Evolutionary conservation across 1,284 basidiomycete species (phyloP).

Genomic region (Meripilus lineatus): DNA sequence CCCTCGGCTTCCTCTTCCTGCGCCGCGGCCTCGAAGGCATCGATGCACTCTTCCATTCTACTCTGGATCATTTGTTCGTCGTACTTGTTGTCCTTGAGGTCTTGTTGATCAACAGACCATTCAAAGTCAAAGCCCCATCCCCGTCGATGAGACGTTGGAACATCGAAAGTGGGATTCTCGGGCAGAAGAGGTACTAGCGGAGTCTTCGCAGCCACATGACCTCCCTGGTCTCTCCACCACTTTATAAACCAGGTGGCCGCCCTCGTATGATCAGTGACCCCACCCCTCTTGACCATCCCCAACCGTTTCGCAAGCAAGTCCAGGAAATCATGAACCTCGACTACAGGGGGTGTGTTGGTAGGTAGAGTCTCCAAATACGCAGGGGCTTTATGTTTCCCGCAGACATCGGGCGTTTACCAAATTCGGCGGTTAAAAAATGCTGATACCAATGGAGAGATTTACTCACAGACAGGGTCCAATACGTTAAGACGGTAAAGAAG

Average conservation of each 20-base stretch:
- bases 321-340: conserved; percentile 62
- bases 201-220: conserved; percentile 35
- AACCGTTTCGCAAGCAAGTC: conserved; percentile 66
- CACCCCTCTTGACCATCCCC: conserved; percentile 79
- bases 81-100: conserved; percentile 28
- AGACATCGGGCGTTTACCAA: too few species aligned
- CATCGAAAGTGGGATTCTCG: background rate
- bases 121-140: conserved; percentile 85
- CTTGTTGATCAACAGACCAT: conserved; percentile 40
- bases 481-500: conserved; percentile 85
- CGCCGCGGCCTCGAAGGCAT: conserved; percentile 40
- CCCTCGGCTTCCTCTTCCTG: conserved; percentile 48
- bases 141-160: conserved; percentile 22
- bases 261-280: conserved; percentile 60
- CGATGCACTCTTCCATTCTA: conserved; percentile 69
- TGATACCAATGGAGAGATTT: background rate
- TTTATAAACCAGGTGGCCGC: conserved; percentile 78
- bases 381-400: conserved; percentile 39
- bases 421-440: background rate
- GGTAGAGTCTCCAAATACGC: conserved; percentile 67
- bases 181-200: conserved; percentile 25
- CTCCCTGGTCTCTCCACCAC: conserved; percentile 81
- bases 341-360: conserved; percentile 46
- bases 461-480: conserved; percentile 65
- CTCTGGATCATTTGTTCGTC: conserved; percentile 42